A percentile compares a stretch with the other conserved stretches of the same genome.
Conservation (phyloP, 2,329 filamentous ascomycete species). For the Fusarium sp. region DNA sequence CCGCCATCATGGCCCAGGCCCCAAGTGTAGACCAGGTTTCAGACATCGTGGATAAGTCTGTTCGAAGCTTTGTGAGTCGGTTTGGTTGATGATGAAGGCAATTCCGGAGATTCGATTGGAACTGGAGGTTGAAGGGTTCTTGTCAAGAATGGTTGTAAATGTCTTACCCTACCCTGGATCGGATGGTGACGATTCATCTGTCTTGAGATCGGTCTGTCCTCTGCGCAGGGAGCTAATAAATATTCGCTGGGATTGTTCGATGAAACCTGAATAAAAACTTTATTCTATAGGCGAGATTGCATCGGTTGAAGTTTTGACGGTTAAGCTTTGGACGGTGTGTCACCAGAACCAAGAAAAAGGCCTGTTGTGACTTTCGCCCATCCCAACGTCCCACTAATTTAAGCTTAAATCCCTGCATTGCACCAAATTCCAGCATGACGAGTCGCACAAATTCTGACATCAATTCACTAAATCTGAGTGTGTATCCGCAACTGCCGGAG, state of each 20-base stretch:
- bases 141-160: neutral
- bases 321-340: neutral
- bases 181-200: neutral
- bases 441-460: neutral
- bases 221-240: no score
- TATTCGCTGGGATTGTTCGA: neutral
- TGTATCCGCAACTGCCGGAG: neutral
- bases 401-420: neutral
- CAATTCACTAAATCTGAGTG: neutral
- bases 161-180: neutral
- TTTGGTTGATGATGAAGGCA: no score
- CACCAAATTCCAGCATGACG: no score
- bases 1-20: neutral
- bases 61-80: rapidly evolving
- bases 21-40: neutral
- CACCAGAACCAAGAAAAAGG: rapidly evolving
- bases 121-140: neutral
- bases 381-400: neutral
- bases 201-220: rapidly evolving
- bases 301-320: no score
- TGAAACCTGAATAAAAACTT: neutral
- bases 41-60: neutral
- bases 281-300: neutral
- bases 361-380: neutral
- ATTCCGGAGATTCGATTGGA: no score